These are phyloP conservation scores for Parmelia sp. DNA, from an alignment of 495 filamentous ascomycete species.

Conservation along the genomic window DNA sequence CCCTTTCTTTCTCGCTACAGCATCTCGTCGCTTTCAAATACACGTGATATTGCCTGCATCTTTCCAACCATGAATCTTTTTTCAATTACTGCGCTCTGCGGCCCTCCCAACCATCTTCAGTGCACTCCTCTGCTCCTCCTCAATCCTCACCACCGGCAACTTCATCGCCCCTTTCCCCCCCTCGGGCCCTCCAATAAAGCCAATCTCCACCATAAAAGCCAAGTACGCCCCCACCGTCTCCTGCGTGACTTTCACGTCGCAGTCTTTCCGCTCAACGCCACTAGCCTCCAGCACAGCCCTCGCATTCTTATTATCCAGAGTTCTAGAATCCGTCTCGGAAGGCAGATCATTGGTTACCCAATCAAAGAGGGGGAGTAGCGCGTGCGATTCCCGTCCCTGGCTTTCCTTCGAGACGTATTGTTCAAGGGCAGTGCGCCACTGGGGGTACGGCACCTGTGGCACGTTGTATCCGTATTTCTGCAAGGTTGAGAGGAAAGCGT, in stretches of 20 bases:
- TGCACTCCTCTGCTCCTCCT: constrained; percentile 47
- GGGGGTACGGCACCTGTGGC: constrained; percentile 44
- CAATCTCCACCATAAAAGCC: constrained; percentile 61
- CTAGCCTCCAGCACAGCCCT: constrained; percentile 55
- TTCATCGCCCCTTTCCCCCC: constrained; percentile 37
- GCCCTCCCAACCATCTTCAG: constrained; percentile 45
- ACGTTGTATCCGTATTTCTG: constrained; percentile 72
- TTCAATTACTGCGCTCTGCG: too few relatives aligned
- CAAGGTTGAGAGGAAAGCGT: constrained; percentile 65
- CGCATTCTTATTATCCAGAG: constrained; percentile 72
- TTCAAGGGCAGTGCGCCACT: constrained; percentile 48
- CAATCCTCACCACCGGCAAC: constrained; percentile 44
- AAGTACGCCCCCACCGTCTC: constrained; percentile 68
- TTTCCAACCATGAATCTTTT: too few relatives aligned
- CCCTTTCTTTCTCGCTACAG: too few relatives aligned
- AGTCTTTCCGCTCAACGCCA: constrained; percentile 38
- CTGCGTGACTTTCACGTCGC: constrained; percentile 42
- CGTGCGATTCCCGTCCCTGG: constrained; percentile 26
- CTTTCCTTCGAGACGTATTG: constrained; percentile 62
- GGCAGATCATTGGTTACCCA: constrained; percentile 78
- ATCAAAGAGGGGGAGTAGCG: constrained; percentile 69
- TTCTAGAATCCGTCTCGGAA: constrained; percentile 67
- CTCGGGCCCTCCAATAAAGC: constrained; percentile 59
- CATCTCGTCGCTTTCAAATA: too few relatives aligned
- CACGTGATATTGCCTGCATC: too few relatives aligned